Percentiles rank a stretch among this genome's conserved stretches.
Evolutionary conservation across 2,329 filamentous ascomycete species (phyloP).

Genomic region (Tolypocladium inflatum): DNA sequence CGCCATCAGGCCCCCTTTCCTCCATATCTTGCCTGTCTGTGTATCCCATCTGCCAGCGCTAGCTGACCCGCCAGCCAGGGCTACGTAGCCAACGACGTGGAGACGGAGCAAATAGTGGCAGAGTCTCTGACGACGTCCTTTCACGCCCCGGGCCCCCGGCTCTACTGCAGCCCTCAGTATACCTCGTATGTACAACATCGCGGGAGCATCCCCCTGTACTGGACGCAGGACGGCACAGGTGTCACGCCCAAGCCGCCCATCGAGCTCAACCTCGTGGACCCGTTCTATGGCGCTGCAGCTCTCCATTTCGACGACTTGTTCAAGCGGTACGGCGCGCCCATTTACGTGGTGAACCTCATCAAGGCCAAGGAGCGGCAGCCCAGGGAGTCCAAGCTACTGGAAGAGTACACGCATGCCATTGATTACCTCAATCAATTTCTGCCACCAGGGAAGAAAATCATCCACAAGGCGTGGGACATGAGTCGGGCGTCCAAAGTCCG

Average conservation of each 20-base stretch:
- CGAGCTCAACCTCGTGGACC: slow-evolving; percentile 88
- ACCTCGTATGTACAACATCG: slow-evolving; percentile 96
- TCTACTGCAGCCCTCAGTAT: slow-evolving; percentile 83
- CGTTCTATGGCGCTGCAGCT: slow-evolving; percentile 88
- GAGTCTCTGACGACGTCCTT: slow-evolving; percentile 93
- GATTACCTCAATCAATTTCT: slow-evolving; percentile 92
- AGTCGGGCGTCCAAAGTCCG: slow-evolving; percentile 85
- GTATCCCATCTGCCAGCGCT: neutral
- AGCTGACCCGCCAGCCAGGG: slow-evolving; percentile 37
- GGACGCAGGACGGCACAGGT: slow-evolving; percentile 93
- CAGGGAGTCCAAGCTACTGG: slow-evolving; percentile 80
- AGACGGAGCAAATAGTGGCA: slow-evolving; percentile 96
- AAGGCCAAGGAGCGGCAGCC: slow-evolving; percentile 82
- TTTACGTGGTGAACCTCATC: slow-evolving; percentile 88
- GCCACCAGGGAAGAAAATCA: slow-evolving; percentile 72
- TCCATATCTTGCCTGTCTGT: neutral
- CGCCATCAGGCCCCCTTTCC: neutral
- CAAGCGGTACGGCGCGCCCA: slow-evolving; percentile 80
- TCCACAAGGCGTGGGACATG: slow-evolving; percentile 98
- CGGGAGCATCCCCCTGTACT: slow-evolving; percentile 92
- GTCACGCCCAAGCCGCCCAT: slow-evolving; percentile 96
- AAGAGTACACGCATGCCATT: slow-evolving; percentile 80
- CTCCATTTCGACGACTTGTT: slow-evolving; percentile 95
- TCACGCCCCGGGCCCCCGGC: slow-evolving; percentile 74
- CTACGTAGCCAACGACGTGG: slow-evolving; percentile 96